Conservation (phyloP, 768 basidiomycete species). For the Guyanaporus albipodus region DNA sequence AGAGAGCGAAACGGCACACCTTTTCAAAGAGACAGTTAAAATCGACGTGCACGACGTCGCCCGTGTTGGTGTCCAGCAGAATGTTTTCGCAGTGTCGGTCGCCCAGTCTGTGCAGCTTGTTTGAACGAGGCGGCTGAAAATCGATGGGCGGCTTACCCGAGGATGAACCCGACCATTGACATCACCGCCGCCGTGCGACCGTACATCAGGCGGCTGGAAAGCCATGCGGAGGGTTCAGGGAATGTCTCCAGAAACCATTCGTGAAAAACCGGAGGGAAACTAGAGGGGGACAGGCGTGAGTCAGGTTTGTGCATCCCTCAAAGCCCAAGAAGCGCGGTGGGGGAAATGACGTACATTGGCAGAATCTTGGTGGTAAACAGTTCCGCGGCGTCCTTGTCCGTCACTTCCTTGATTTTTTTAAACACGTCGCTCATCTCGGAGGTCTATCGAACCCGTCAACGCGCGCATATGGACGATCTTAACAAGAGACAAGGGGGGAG, state of each 20-base stretch:
- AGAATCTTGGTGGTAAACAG: conserved; percentile 55
- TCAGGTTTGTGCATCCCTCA: not conserved
- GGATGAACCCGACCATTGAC: conserved; percentile 97
- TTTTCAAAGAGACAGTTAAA: conserved; percentile 98
- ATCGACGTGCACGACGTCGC: conserved; percentile 94
- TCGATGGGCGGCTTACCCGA: conserved; percentile 55
- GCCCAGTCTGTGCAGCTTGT: conserved; percentile 61
- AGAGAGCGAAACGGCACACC: conserved; percentile 35
- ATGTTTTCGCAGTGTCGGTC: conserved; percentile 98
- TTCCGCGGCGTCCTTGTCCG: conserved; percentile 48
- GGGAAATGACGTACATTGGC: conserved; percentile 41
- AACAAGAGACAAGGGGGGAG: not conserved
- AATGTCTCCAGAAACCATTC: conserved; percentile 98
- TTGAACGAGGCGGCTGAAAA: too few relatives aligned
- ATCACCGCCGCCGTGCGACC: conserved; percentile 91
- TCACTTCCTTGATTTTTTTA: conserved; percentile 45
- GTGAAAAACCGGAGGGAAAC: conserved; percentile 84
- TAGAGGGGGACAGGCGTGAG: conserved; percentile 22
- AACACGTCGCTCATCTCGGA: conserved; percentile 45
- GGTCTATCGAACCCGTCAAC: conserved; percentile 31
- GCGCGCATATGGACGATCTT: too few relatives aligned
- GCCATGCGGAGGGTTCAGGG: conserved; percentile 94
- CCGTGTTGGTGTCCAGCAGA: conserved; percentile 80
- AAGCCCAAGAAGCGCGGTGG: too few relatives aligned
- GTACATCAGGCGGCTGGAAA: conserved; percentile 82